These are phyloP conservation scores for Prunus dulcis DNA, from an alignment of 306 rosid species.

Conservation along the genomic window DNA sequence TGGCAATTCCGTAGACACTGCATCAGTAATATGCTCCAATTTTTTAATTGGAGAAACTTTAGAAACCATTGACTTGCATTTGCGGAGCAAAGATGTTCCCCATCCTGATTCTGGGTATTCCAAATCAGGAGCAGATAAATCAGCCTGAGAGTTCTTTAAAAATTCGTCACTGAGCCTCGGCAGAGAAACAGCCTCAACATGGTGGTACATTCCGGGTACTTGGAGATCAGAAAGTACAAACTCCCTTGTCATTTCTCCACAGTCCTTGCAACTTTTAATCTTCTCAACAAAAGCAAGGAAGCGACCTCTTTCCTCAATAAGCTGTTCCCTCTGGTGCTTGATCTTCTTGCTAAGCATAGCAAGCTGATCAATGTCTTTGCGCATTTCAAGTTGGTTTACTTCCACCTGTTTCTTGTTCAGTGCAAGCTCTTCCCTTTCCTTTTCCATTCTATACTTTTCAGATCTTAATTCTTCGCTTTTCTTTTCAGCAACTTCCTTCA, in stretches of 20 bases:
- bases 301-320: conserved; percentile 56
- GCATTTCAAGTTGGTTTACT: conserved; percentile 61
- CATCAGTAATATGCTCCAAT: conserved; percentile 38
- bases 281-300: conserved; percentile 75
- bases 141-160: conserved; percentile 27
- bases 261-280: conserved; percentile 62
- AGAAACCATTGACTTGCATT: conserved; percentile 64
- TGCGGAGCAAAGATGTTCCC: conserved; percentile 52
- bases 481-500: conserved; percentile 57
- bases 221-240: conserved; percentile 59
- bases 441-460: conserved; percentile 47
- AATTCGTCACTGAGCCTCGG: conserved; percentile 29
- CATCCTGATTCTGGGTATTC: conserved; percentile 41
- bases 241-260: conserved; percentile 61
- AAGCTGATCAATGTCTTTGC: conserved; percentile 69
- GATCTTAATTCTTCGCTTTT: conserved; percentile 64
- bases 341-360: conserved; percentile 67
- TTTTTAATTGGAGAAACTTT: conserved; percentile 59
- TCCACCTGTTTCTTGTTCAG: conserved; percentile 56
- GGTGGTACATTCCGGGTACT: conserved; percentile 50
- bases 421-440: conserved; percentile 55
- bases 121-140: conserved; percentile 29
- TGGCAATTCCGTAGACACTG: conserved; percentile 30
- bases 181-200: conserved; percentile 28
- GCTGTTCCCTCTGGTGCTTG: conserved; percentile 66